Percentiles rank a stretch among this genome's conserved stretches.
phyloP scores from a whole-genome alignment of 2,329 filamentous ascomycete species.

The Cladosporium sp. region DNA sequence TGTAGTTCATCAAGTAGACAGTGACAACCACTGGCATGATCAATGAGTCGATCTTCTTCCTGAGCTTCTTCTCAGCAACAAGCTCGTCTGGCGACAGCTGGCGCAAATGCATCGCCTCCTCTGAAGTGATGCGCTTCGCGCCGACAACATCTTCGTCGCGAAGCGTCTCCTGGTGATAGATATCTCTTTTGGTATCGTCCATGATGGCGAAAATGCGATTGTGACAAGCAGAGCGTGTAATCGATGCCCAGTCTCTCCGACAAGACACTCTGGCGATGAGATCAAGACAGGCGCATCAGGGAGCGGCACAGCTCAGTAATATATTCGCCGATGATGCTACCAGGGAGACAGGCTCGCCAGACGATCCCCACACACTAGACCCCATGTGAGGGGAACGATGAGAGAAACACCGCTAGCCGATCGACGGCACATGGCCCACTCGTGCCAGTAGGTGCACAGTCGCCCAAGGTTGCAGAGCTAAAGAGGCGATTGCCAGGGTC shows the following conservation, averaged over 20 bases:
- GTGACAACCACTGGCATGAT: constrained; percentile 67
- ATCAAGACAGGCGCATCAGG: neutral
- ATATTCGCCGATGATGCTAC: constrained; percentile 6
- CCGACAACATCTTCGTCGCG: constrained; percentile 18
- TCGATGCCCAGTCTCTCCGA: neutral
- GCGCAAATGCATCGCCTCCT: constrained; percentile 21
- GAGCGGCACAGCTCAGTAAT: constrained; percentile 5
- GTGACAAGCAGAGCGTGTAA: neutral
- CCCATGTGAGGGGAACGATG: constrained; percentile 9
- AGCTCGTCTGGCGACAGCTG: constrained; percentile 29
- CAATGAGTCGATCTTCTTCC: constrained; percentile 66
- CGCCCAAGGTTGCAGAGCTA: constrained; percentile 4
- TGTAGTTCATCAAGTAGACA: constrained; percentile 45
- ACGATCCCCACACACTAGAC: constrained; percentile 1
- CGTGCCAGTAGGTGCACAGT: constrained; percentile 8
- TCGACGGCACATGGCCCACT: constrained; percentile 12
- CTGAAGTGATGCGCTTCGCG: constrained; percentile 8
- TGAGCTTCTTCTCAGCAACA: constrained; percentile 52
- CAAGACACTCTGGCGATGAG: neutral
- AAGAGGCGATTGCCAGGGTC: neutral
- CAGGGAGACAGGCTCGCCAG: neutral
- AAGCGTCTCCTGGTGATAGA: constrained; percentile 15
- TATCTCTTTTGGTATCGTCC: constrained; percentile 8
- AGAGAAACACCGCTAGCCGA: constrained; percentile 8
- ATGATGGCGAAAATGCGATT: neutral